These are phyloP conservation scores for Rhizophora apiculata DNA, from an alignment of 345 rosid genomes.

Conservation along the genomic window DNA sequence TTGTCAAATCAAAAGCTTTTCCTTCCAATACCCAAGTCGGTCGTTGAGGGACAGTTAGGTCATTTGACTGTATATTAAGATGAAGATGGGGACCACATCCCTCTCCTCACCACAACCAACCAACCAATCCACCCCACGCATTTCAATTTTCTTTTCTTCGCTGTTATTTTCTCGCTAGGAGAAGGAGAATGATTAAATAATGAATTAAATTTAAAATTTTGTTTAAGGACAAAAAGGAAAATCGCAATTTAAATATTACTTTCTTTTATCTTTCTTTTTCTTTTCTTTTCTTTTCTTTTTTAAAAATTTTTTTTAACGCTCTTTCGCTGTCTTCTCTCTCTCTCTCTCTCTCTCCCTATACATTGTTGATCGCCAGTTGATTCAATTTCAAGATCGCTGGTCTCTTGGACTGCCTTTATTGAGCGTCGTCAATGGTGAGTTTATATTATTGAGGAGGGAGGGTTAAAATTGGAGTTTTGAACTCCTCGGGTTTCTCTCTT, in stretches of 20 bases:
- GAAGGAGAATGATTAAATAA: neutral
- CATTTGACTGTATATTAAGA: neutral
- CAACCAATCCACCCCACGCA: neutral
- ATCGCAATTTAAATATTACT: conserved; percentile 4
- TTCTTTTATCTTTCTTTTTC: too few relatives aligned
- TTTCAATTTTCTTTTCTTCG: neutral
- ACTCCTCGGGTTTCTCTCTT: neutral
- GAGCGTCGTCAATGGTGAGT: conserved; percentile 38
- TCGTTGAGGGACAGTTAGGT: neutral
- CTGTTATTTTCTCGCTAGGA: neutral
- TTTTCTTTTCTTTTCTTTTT: neutral
- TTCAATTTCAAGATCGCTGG: conserved; percentile 25
- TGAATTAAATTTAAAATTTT: neutral
- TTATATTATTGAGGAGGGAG: neutral
- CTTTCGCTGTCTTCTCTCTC: conserved; percentile 46
- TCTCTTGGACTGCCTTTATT: conserved; percentile 7
- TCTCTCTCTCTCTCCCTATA: neutral
- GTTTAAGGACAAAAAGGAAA: neutral
- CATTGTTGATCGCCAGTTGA: too few relatives aligned
- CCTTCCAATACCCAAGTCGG: neutral
- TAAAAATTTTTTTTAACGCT: conserved; percentile 18
- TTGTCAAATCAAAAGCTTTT: neutral
- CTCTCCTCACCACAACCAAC: conserved; percentile 22
- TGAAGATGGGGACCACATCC: conserved; percentile 14
- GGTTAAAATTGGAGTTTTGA: neutral